Evolutionary conservation across 2,329 filamentous ascomycete genomes (phyloP).

Genomic region (Chrysoporthe deuterocubensis): DNA sequence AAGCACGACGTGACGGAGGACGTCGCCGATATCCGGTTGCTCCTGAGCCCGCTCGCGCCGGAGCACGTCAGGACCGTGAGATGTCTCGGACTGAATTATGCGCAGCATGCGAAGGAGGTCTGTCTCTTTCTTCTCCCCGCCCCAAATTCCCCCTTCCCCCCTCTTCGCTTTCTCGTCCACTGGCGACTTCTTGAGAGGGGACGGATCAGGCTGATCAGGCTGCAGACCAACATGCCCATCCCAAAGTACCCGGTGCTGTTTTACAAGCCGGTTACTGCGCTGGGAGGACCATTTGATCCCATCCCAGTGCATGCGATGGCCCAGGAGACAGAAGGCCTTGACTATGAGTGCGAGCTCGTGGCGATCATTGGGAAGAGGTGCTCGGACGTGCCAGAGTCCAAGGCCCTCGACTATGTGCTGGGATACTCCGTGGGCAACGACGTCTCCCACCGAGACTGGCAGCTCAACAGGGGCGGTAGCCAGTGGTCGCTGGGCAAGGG

Average conservation of each 20-base stretch:
- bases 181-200: not conserved
- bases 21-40: conserved; percentile 55
- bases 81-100: conserved; percentile 74
- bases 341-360: conserved; percentile 83
- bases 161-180: not conserved
- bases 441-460: conserved; percentile 80
- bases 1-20: conserved; percentile 66
- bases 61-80: conserved; percentile 69
- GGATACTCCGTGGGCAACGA: conserved; percentile 80
- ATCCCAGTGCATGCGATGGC: conserved; percentile 69
- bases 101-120: conserved; percentile 70
- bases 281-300: conserved; percentile 66
- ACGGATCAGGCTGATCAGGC: not conserved
- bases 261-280: conserved; percentile 70
- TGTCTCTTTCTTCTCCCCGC: not conserved
- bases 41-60: conserved; percentile 67
- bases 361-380: conserved; percentile 72
- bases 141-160: not conserved
- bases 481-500: conserved; percentile 76
- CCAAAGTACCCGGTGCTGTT: conserved; percentile 76
- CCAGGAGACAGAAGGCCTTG: conserved; percentile 67
- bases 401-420: conserved; percentile 72
- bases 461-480: conserved; percentile 67
- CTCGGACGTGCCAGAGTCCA: conserved; percentile 64
- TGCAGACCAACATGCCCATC: conserved; percentile 61